phyloP scores from a whole-genome alignment of 1,284 basidiomycete genomes.

The Cryptococcus sp. region DNA sequence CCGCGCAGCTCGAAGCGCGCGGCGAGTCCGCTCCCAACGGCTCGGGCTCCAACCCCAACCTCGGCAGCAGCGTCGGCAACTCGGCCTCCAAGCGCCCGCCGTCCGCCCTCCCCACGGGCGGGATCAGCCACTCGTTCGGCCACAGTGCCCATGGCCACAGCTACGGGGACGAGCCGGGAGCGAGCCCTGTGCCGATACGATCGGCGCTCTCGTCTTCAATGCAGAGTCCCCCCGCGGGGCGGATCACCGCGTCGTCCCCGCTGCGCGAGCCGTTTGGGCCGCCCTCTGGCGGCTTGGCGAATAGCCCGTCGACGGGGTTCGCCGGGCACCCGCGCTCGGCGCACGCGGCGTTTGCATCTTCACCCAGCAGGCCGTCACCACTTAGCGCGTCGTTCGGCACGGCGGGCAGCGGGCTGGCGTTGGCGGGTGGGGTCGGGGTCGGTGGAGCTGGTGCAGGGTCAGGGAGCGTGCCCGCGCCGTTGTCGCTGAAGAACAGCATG shows the following conservation, averaged over 20 bases:
- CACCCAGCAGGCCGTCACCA: slow-evolving; percentile 41
- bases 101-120: background rate
- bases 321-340: slow-evolving; percentile 23
- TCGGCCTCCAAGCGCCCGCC: too few species aligned
- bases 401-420: slow-evolving; percentile 31
- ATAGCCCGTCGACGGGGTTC: slow-evolving; percentile 44
- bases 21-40: slow-evolving; percentile 22
- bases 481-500: slow-evolving; percentile 36
- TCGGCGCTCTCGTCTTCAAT: slow-evolving; percentile 41
- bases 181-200: slow-evolving; percentile 43
- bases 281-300: slow-evolving; percentile 31
- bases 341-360: slow-evolving; percentile 36
- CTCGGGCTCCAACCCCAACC: background rate
- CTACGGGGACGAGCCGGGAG: slow-evolving; percentile 16
- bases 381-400: slow-evolving; percentile 39
- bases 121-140: slow-evolving; percentile 7
- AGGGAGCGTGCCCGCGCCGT: slow-evolving; percentile 32
- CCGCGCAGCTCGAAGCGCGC: slow-evolving; percentile 68
- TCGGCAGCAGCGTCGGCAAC: too few species aligned
- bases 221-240: slow-evolving; percentile 27
- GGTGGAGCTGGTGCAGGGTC: slow-evolving; percentile 1
- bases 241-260: slow-evolving; percentile 35
- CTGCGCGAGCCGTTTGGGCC: slow-evolving; percentile 46
- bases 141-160: background rate
- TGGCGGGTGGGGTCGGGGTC: too few species aligned